Conservation (phyloP, 257 asterid species). For the Solanum sparsipilum region DNA sequence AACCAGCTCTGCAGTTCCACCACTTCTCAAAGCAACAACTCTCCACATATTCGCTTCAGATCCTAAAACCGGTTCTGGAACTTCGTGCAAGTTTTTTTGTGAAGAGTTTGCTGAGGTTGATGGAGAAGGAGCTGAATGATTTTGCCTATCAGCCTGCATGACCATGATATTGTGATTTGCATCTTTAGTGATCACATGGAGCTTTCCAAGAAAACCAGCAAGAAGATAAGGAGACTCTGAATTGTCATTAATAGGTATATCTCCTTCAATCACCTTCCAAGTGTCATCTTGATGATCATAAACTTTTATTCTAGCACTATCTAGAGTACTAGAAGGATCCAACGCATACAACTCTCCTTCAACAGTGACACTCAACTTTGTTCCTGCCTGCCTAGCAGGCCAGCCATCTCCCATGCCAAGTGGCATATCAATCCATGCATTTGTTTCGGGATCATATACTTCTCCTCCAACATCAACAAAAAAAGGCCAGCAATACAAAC, state of each 20-base stretch:
- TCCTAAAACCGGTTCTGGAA: conserved; percentile 25
- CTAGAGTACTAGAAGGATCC: conserved; percentile 68
- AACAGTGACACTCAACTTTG: conserved; percentile 67
- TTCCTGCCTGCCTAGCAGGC: conserved; percentile 95
- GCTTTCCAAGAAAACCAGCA: conserved; percentile 68
- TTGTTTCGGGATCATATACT: conserved; percentile 78
- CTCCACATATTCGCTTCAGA: conserved; percentile 55
- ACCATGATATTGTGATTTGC: conserved; percentile 43
- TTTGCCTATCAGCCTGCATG: conserved; percentile 54
- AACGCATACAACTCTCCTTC: conserved; percentile 74
- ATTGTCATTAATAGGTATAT: conserved; percentile 57
- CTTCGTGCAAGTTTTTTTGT: conserved; percentile 25
- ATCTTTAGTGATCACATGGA: conserved; percentile 73
- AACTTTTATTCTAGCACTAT: conserved; percentile 73
- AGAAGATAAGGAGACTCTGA: conserved; percentile 76
- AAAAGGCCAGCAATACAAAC: conserved; percentile 88
- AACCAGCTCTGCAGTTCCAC: conserved; percentile 69
- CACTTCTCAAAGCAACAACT: conserved; percentile 37
- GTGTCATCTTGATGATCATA: conserved; percentile 75
- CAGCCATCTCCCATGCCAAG: conserved; percentile 96
- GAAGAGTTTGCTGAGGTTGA: conserved; percentile 26
- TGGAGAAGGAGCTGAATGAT: conserved; percentile 20
- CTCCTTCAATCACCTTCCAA: conserved; percentile 81
- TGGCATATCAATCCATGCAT: conserved; percentile 85
- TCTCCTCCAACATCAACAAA: conserved; percentile 97